Conservation (phyloP, 2,329 filamentous ascomycete genomes). For the Fusarium sp. region DNA sequence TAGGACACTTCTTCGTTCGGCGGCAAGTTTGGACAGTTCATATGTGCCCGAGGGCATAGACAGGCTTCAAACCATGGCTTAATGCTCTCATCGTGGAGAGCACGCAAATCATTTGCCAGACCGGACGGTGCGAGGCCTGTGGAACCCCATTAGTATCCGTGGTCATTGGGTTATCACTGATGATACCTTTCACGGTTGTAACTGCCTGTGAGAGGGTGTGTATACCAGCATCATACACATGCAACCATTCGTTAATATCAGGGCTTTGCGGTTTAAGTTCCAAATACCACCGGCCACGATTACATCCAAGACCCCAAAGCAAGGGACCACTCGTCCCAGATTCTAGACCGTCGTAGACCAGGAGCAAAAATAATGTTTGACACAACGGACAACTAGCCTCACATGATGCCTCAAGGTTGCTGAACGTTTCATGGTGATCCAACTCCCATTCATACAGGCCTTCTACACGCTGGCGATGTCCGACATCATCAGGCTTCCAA, state of each 20-base stretch:
- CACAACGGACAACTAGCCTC: background rate
- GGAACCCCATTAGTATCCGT: accelerated
- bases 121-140: accelerated
- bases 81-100: background rate
- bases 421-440: background rate
- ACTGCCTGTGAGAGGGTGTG: too few species aligned
- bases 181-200: background rate
- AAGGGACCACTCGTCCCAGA: accelerated
- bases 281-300: too few species aligned
- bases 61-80: background rate
- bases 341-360: accelerated
- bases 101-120: background rate
- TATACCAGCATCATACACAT: too few species aligned
- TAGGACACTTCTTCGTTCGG: accelerated
- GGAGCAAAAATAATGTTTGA: background rate
- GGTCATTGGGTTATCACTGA: accelerated
- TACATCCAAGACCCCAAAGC: background rate
- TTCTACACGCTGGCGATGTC: accelerated
- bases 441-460: accelerated
- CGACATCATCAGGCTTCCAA: background rate
- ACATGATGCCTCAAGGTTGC: background rate
- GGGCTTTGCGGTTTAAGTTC: too few species aligned
- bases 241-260: too few species aligned
- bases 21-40: accelerated
- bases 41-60: background rate